These are phyloP conservation scores for Schizopora paradoxa DNA, from an alignment of 1,284 basidiomycete genomes.

Conservation along the genomic window DNA sequence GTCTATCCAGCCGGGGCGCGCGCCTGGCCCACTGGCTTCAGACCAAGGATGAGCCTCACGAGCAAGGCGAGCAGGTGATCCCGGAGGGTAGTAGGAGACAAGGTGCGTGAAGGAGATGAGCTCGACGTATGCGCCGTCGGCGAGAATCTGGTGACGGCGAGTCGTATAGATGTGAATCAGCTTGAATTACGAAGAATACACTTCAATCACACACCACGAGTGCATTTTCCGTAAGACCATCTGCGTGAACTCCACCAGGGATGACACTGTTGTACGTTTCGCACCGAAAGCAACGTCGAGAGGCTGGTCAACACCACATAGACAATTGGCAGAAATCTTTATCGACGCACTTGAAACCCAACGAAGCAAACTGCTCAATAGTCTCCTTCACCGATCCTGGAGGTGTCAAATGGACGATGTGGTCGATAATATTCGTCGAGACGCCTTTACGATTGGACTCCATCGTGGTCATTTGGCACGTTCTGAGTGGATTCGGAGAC, in stretches of 20 bases:
- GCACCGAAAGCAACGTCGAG: conserved; percentile 1
- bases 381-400: conserved; percentile 49
- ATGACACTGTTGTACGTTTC: conserved; percentile 42
- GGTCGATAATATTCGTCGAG: conserved; percentile 52
- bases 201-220: conserved; percentile 45
- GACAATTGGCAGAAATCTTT: not conserved
- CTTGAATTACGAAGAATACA: not conserved
- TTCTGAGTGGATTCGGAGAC: too few relatives aligned
- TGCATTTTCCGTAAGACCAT: conserved; percentile 56
- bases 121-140: conserved; percentile 61
- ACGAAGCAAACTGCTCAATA: conserved; percentile 46
- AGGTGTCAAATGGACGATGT: conserved; percentile 63
- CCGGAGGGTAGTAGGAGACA: conserved; percentile 43
- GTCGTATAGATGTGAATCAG: not conserved
- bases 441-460: too few relatives aligned
- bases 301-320: too few relatives aligned
- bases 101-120: conserved; percentile 59
- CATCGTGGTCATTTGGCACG: too few relatives aligned
- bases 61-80: conserved; percentile 36
- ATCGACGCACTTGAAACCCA: conserved; percentile 57
- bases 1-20: conserved; percentile 58
- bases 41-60: conserved; percentile 51
- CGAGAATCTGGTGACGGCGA: conserved; percentile 39
- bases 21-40: too few relatives aligned
- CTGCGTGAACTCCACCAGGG: conserved; percentile 57